These are phyloP conservation scores for Pseudogymnoascus sp. DNA, from an alignment of 2,329 filamentous ascomycete genomes.

Conservation along the genomic window DNA sequence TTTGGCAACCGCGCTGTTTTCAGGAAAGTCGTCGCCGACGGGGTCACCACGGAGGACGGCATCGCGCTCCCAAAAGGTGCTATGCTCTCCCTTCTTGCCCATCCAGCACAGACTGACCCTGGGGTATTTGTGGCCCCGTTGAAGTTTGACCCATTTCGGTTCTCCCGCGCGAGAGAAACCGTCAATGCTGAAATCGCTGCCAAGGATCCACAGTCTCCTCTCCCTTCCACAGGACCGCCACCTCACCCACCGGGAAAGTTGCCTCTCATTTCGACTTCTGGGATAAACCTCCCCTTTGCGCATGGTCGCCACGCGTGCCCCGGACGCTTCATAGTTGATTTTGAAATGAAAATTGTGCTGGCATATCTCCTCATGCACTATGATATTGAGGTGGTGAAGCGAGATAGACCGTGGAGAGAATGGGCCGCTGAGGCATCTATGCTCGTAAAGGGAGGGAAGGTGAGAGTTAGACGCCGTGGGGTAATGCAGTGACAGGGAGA, in stretches of 20 bases:
- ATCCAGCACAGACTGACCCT: conserved; percentile 20
- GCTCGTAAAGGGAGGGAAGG: conserved; percentile 23
- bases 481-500: neutral
- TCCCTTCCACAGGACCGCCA: conserved; percentile 5
- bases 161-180: conserved; percentile 11
- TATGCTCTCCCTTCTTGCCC: conserved; percentile 25
- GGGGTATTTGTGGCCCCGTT: conserved; percentile 15
- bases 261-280: conserved; percentile 22
- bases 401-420: conserved; percentile 22
- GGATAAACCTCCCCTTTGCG: conserved; percentile 25
- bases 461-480: conserved; percentile 16
- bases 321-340: conserved; percentile 23
- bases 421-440: conserved; percentile 23
- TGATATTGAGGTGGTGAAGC: conserved; percentile 21
- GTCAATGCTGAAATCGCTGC: neutral
- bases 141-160: conserved; percentile 19
- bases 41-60: conserved; percentile 32
- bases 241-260: neutral
- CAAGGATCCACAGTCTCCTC: neutral
- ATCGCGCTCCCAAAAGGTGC: conserved; percentile 35
- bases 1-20: conserved; percentile 23
- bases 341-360: conserved; percentile 23
- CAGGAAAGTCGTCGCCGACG: conserved; percentile 24
- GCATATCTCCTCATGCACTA: conserved; percentile 18
- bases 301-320: conserved; percentile 28